Percentiles rank a stretch among this genome's conserved stretches.
Conservation (phyloP, 1,139 yeast species). For the Lodderomyces theae region DNA sequence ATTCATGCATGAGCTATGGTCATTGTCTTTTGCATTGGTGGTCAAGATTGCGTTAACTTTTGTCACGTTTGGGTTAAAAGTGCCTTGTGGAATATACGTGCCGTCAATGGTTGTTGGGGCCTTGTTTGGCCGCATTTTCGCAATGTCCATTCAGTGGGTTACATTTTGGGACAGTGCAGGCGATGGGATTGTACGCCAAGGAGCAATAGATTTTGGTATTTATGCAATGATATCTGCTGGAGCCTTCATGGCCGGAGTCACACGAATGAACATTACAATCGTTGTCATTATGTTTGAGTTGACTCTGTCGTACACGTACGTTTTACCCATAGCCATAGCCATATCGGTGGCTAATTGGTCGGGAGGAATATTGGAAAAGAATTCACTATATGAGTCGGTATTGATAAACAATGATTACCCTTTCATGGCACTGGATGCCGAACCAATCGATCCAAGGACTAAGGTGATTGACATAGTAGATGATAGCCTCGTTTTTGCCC, state of each 20-base stretch:
- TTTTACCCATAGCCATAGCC: constrained; percentile 56
- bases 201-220: constrained; percentile 60
- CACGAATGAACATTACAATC: constrained; percentile 62
- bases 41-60: constrained; percentile 49
- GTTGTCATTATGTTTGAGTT: constrained; percentile 60
- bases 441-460: constrained; percentile 33
- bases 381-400: constrained; percentile 51
- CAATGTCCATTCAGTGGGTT: constrained; percentile 43
- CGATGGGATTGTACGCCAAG: constrained; percentile 16
- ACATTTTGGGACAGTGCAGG: not conserved
- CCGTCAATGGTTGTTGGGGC: constrained; percentile 74
- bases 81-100: constrained; percentile 67
- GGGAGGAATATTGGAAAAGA: constrained; percentile 52
- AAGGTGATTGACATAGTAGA: constrained; percentile 40
- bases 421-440: constrained; percentile 45
- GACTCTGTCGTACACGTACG: constrained; percentile 60
- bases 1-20: constrained; percentile 32
- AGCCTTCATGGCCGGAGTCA: constrained; percentile 67
- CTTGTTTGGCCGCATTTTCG: constrained; percentile 55
- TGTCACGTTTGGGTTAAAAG: constrained; percentile 57
- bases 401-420: constrained; percentile 55
- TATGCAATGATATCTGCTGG: constrained; percentile 68
- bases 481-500: constrained; percentile 12
- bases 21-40: constrained; percentile 42
- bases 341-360: constrained; percentile 61